Base-by-base conservation (phyloP, 1,284 basidiomycete species). In the Tilletia indica region DNA sequence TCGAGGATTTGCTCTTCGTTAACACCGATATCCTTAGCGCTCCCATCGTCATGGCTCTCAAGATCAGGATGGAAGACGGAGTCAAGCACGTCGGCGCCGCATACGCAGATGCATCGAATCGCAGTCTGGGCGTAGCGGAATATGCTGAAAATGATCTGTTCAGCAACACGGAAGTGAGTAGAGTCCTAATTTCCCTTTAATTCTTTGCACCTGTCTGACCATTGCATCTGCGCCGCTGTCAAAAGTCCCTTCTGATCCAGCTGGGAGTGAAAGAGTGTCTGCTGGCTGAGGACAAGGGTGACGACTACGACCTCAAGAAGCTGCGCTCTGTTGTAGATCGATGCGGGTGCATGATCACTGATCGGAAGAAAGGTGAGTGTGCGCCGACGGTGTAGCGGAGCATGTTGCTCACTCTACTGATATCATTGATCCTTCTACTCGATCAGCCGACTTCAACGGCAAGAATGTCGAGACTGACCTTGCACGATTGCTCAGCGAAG, bases 61-160 rank as follows among this genome's bases (percentile, higher is more conserved):
- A 92, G 79, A 85, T 97, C 31, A 89, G 89, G 16, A 88, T 89
- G n/a, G 85, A 86, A 70, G 86, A 87, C n/a, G 86, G 85, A 4
- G 78, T 82, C 56, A 85, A 85, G 70, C 85, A 80, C 0, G 86
- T 89, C n/a, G 88, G 88, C 0, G 85, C 86, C 1, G 88, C 88
- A 1, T 89, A 87, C 74, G 86, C 87, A 16, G 88, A 89, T 79
- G 87, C 87, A 21, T 86, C 87, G 67, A 85, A 87, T 71, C 86
- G 87, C 68, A 83, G 85, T 61, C 82, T 89, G 38, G 86, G 88
- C 85, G 76, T 97, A 86, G 88, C 93, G 19, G 93, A 99, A 76
- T 99, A 93, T 79, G 89, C 91, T 0, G 97, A 99, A 82, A 97
- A 96, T 79, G 97, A 99, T 75, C 87, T 95, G 12, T 98, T 95